These are phyloP conservation scores for Annulohypoxylon bovei DNA, from an alignment of 495 filamentous ascomycete species.

Conservation along the genomic window DNA sequence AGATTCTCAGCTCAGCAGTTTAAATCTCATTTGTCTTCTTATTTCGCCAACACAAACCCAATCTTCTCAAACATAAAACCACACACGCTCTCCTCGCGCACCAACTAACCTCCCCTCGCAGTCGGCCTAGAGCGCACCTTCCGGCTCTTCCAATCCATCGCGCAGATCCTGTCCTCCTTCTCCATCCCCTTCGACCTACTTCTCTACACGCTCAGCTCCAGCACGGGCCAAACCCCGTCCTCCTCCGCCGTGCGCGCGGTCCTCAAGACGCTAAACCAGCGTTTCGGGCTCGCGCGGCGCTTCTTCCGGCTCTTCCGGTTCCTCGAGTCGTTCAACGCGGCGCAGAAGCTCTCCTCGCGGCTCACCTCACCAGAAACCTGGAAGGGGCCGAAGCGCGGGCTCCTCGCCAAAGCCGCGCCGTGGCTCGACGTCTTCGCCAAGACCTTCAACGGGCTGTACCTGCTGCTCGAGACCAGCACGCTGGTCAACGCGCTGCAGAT, in stretches of 20 bases:
- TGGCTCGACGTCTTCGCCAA: slow-evolving; percentile 53
- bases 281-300: slow-evolving; percentile 57
- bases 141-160: slow-evolving; percentile 66
- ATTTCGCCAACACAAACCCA: neutral
- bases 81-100: neutral
- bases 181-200: slow-evolving; percentile 42
- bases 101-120: slow-evolving; percentile 36
- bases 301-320: slow-evolving; percentile 72
- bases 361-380: neutral
- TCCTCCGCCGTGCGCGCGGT: slow-evolving; percentile 13
- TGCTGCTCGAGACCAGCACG: slow-evolving; percentile 56
- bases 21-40: neutral
- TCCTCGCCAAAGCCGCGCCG: neutral
- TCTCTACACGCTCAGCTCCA: slow-evolving; percentile 33
- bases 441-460: slow-evolving; percentile 59
- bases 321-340: slow-evolving; percentile 66
- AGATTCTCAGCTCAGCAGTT: neutral
- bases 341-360: slow-evolving; percentile 45
- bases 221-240: slow-evolving; percentile 1
- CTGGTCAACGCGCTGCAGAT: slow-evolving; percentile 58
- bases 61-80: neutral
- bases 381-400: neutral
- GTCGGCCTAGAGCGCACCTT: slow-evolving; percentile 71
- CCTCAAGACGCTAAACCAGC: slow-evolving; percentile 43
- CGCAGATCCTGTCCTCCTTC: slow-evolving; percentile 59